phyloP scores from a whole-genome alignment of 441 rosid genomes.

The Bocquillonia castaneifolia region DNA sequence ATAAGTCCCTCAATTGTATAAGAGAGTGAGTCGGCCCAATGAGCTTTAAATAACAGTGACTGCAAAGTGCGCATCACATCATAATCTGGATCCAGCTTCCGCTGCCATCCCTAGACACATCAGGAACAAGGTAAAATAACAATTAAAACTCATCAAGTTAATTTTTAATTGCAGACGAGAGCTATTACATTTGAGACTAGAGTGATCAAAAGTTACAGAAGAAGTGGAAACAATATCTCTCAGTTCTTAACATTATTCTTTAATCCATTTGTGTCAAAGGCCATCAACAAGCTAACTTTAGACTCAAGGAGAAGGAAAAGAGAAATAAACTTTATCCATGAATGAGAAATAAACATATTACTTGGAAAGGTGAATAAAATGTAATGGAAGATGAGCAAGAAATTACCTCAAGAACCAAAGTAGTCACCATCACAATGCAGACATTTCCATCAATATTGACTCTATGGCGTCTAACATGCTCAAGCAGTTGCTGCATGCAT shows the following conservation, averaged over 20 bases:
- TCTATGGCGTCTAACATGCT: constrained; percentile 85
- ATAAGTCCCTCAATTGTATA: constrained; percentile 88
- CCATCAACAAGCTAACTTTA: neutral
- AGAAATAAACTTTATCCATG: neutral
- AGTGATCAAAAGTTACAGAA: neutral
- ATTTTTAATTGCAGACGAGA: neutral
- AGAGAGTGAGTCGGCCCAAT: constrained; percentile 91
- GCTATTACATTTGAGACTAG: neutral
- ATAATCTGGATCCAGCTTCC: constrained; percentile 89
- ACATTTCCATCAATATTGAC: constrained; percentile 94
- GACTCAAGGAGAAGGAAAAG: neutral
- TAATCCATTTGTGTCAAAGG: neutral
- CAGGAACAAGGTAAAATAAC: neutral
- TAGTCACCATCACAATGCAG: constrained; percentile 95
- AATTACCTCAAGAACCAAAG: constrained; percentile 96
- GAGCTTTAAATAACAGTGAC: constrained; percentile 69
- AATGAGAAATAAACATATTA: too few species aligned
- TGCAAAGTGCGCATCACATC: constrained; percentile 84
- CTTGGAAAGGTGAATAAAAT: neutral
- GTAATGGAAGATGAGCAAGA: neutral
- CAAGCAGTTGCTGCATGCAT: constrained; percentile 92
- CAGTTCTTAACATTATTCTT: neutral
- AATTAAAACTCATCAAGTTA: neutral
- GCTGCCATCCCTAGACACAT: constrained; percentile 52
- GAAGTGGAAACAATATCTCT: neutral